Base-by-base conservation (phyloP, 805 yeast genomes). In the Metschnikowia borealis region DNA sequence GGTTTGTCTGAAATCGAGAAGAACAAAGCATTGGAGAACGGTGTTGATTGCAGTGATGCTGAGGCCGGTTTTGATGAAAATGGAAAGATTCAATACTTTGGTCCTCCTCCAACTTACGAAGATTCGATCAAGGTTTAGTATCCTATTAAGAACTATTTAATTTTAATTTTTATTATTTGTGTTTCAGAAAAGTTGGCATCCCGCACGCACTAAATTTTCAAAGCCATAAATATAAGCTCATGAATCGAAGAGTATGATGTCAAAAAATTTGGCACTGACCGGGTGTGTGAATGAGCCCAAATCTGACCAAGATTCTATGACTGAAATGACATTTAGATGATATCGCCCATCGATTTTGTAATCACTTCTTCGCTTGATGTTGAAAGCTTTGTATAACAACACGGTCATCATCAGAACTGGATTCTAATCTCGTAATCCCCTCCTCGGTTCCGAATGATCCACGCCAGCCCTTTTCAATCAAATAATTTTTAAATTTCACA, bases 101-200 rank as follows among this genome's bases (percentile, higher is more conserved):
- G 85, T 37, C 80, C 82, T 47, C 94, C 94, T 46, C 94, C 94
- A 3, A 79, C 80, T 44, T 86, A 80, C 63, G 84, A 80, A 59
- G 78, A 73, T 57, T 73, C 75, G 35, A 61, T 77, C 51, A 73
- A 66, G 53, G 62, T 68, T 34, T 74, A 63, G 49, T 21, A 7
- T 7, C 2, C 20, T 31, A 20, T 11, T 42, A 29, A 32, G 15
- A 39, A n/a, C 18, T 45, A 34, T 36, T 35, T 44, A 36, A 23
- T 21, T 17, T 21, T 48, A 31, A 38, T 52, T 21, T 32, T 21
- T 17, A 29, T 40, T 21, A 38, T 52, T 21, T 18, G 21, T 38
- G 21, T 47, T 48, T 33, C n/a, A 6, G 7, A 20, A 7, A 37
- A 11, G 1, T 3, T 26, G 10, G 2, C 11, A 26, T 34, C 10